Percentiles rank a stretch among this genome's conserved stretches.
phyloP scores from a whole-genome alignment of 2,329 filamentous ascomycete species.

The Botrytis pseudocinerea region DNA sequence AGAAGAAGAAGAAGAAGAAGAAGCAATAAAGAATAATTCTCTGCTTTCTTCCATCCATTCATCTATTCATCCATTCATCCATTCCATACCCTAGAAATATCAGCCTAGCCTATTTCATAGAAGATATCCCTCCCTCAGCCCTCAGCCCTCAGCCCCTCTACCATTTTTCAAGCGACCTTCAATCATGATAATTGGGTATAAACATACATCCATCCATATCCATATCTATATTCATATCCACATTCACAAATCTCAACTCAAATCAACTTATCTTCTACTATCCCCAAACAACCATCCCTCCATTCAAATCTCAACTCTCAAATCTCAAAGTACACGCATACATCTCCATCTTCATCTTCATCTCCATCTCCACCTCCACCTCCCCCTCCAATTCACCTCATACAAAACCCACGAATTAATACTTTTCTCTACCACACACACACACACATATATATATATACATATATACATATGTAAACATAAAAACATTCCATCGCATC shows the following conservation, averaged over 20 bases:
- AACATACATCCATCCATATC: background rate
- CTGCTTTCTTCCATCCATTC: too few species aligned
- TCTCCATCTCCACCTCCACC: too few species aligned
- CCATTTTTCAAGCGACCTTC: background rate
- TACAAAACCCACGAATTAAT: too few species aligned
- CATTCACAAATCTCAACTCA: background rate
- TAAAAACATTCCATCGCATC: too few species aligned
- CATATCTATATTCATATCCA: background rate
- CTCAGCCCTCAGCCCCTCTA: background rate
- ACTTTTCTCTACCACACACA: too few species aligned
- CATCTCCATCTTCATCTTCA: too few species aligned
- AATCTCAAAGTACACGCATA: too few species aligned
- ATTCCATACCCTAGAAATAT: background rate
- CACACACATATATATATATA: too few species aligned
- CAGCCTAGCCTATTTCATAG: background rate
- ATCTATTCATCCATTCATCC: too few species aligned
- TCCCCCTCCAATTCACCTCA: too few species aligned
- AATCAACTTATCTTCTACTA: background rate
- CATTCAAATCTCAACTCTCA: background rate
- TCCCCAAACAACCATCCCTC: background rate
- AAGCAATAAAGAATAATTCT: background rate
- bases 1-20: background rate
- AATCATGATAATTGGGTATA: background rate
- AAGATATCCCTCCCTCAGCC: rapidly evolving
- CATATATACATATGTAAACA: too few species aligned